Evolutionary conservation across 768 basidiomycete genomes (phyloP), one percentile per base, ranked within the genome.

Genomic region (Podaxis rugospora): DNA sequence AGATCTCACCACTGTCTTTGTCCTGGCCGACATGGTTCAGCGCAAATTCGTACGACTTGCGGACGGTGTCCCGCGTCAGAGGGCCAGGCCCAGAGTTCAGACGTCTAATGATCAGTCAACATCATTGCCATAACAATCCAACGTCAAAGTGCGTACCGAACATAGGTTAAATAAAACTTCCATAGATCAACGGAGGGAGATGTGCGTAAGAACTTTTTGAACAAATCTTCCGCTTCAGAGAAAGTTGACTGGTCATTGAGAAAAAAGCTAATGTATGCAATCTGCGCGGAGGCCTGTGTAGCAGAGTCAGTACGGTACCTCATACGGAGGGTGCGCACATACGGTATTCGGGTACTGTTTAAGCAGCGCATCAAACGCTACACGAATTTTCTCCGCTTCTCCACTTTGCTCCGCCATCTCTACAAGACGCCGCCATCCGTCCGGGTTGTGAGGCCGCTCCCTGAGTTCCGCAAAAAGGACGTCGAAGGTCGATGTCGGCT

Each of bases 91-190:
- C 83, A n/a, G 74, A 67, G 63, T 90, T 92, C 53, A 88, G 77
- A 65, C 88, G 87, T 70, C 89, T 91, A 62, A 36, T 27, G 50
- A 64, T 32, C 55, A 50, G 27, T 39, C 32, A 64, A 64, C 51
- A 57, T 58, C 46, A 55, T 55, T 54, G 42, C 57, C 62, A 59
- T 53, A 60, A 47, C 59, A 37, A 55, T 16, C 56, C 44, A 75
- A 72, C 39, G 35, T 44, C 53, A 50, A 55, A 16, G 46, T 63
- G 83, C 87, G 67, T 75, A 90, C 82, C 96, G 85, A 68, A 99
- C 93, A 73, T 97, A 98, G 49, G 87, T 88, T 64, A 99, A 78
- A 74, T 99, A 99, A 69, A 91, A 93, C 69, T 86, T 90, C 91
- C 93, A 96, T 2, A 98, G 79, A 63, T 93, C 90, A 64, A 95